Evolutionary conservation across 106 monocot species (phyloP), one percentile per base, ranked within the genome.

Genomic region (Dendrobium catenatum): DNA sequence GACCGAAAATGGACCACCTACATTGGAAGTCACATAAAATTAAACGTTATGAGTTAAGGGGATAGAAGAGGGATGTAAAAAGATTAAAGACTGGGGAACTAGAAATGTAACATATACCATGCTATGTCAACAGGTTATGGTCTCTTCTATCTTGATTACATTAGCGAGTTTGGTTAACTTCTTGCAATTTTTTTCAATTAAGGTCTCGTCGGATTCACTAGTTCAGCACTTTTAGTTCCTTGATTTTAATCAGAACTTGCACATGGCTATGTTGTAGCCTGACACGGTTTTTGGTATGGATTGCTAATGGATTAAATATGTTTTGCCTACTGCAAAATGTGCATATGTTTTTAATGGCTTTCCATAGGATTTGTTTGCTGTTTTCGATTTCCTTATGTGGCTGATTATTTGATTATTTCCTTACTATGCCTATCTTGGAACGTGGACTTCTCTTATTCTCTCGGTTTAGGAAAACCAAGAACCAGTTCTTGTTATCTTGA

Each of bases 1-100:
- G 89, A 89, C 19, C 98, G 92, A 77, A 99, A 99, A 82, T 93
- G 98, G 41, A 99, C 98, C 81, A 99, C 91, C 98, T 99, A 80
- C 72, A 78, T 37, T 66, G 79, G 40, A 70, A 70, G 70, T 61
- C 51, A 85, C 2, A 77, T 51, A 27, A 55, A 75, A 10, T 9
- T 55, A 68, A 20, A 40, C 3, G 18, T 82, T 48, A 47, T 11
- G 24, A 9, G 47, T 24, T 37, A 76, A 76, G 22, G 17, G 6
- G 16, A 73, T 5, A 73, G 19, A 73, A 73, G 31, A 73, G 6
- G 24, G 68, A 27, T 9, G 27, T 20, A 40, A 26, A 70, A 70
- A 70, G 29, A 6, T 42, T 19, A 72, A 33, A 29, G 15, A 20
- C 31, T 72, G 17, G 37, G 8, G 72, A 72, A 40, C 72, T 40